These are phyloP conservation scores for Herpetomonas muscarum DNA, from an alignment of 208 protist genomes.

Conservation along the genomic window DNA sequence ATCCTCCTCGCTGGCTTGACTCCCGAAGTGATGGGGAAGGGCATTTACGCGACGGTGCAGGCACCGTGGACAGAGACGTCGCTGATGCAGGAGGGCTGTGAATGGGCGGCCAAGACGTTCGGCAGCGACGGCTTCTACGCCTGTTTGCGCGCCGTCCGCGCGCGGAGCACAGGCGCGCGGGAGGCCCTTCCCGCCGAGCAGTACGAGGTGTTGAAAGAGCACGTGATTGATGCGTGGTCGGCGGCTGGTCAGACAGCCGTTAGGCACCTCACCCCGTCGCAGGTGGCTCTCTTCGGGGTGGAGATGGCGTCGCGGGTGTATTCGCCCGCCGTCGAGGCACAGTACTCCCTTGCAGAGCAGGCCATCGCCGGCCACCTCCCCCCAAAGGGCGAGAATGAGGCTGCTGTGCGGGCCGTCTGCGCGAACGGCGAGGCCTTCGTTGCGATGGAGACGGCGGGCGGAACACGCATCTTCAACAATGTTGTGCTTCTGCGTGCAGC, in stretches of 20 bases:
- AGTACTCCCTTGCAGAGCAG: conserved; percentile 41
- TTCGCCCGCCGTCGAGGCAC: conserved; percentile 60
- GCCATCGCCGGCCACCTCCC: neutral
- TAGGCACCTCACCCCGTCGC: no score
- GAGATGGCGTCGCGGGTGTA: conserved; percentile 51
- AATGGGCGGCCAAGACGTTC: conserved; percentile 29
- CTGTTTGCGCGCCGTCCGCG: conserved; percentile 43
- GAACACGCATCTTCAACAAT: no score
- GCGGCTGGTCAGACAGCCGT: no score
- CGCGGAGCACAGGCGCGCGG: neutral
- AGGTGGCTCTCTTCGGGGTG: conserved; percentile 24
- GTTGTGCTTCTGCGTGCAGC: no score
- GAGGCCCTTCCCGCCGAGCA: conserved; percentile 19
- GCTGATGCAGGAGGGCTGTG: conserved; percentile 62
- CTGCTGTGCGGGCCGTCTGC: neutral
- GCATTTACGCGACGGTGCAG: conserved; percentile 37
- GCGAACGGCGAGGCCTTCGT: conserved; percentile 19
- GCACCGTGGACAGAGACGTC: conserved; percentile 66
- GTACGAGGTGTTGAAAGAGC: conserved; percentile 23
- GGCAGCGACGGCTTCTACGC: conserved; percentile 28
- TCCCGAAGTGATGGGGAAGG: conserved; percentile 15
- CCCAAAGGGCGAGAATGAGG: neutral
- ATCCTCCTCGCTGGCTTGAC: neutral
- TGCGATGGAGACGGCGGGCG: conserved; percentile 5
- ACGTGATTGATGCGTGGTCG: conserved; percentile 13